These are phyloP conservation scores for Auxenochlorella pyrenoidosa DNA, from an alignment of 139 green algal species.

Conservation along the genomic window DNA sequence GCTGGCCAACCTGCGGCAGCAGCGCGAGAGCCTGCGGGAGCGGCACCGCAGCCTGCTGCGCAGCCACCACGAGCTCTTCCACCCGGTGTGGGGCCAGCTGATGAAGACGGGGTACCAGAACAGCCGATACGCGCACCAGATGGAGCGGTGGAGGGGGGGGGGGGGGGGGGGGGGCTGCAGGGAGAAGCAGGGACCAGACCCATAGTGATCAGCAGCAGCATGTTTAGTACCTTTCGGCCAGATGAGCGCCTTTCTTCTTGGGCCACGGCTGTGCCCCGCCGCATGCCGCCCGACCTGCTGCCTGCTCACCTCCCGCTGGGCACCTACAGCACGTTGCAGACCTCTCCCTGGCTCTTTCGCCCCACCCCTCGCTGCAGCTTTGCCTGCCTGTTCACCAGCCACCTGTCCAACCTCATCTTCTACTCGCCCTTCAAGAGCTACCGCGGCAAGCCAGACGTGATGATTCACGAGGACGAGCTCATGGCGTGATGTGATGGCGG, in stretches of 20 bases:
- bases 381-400: slow-evolving; percentile 98
- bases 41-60: slow-evolving; percentile 72
- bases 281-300: background rate
- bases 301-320: background rate
- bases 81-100: slow-evolving; percentile 94
- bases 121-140: slow-evolving; percentile 91
- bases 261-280: no score
- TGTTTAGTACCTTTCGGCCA: no score
- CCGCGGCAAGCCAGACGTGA: slow-evolving; percentile 72
- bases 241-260: no score
- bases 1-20: slow-evolving; percentile 48
- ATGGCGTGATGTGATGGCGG: background rate
- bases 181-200: background rate
- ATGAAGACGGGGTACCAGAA: slow-evolving; percentile 98
- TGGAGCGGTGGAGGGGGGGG: slow-evolving; percentile 32
- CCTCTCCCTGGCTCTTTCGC: background rate
- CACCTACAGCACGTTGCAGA: no score
- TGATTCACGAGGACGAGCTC: slow-evolving; percentile 87
- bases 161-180: background rate
- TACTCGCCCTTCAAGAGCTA: slow-evolving; percentile 92
- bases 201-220: no score
- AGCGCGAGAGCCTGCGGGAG: slow-evolving; percentile 56
- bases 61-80: slow-evolving; percentile 86
- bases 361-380: slow-evolving; percentile 62
- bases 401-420: slow-evolving; percentile 92